phyloP scores from a whole-genome alignment of 495 filamentous ascomycete genomes.

The Aspergillus sparsus region DNA sequence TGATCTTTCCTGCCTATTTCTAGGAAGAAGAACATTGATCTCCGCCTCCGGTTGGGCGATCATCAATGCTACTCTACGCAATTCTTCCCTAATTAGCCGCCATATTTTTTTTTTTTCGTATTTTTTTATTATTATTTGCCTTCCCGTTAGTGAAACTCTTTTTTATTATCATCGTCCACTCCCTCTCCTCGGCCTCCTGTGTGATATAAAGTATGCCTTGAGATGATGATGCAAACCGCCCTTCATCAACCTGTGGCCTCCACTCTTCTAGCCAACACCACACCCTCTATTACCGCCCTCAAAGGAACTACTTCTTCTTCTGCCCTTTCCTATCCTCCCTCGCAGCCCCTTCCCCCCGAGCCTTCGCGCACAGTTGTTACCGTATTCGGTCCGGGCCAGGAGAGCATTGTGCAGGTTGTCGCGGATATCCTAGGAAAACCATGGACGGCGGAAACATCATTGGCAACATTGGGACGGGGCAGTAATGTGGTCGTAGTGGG shows the following conservation, averaged over 20 bases:
- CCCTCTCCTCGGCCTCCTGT: no score
- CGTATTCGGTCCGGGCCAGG: conserved; percentile 60
- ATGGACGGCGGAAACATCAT: conserved; percentile 54
- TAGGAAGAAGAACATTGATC: not conserved
- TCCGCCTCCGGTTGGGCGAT: conserved; percentile 8
- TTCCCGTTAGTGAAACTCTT: no score
- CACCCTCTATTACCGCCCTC: conserved; percentile 17
- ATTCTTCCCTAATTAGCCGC: conserved; percentile 14
- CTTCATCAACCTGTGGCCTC: conserved; percentile 40
- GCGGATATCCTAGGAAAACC: conserved; percentile 70
- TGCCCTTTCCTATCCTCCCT: conserved; percentile 12
- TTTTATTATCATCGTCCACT: no score
- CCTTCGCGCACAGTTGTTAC: conserved; percentile 51
- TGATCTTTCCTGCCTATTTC: not conserved
- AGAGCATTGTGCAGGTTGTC: conserved; percentile 65
- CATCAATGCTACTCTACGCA: conserved; percentile 21
- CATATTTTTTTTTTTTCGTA: not conserved
- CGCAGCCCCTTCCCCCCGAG: conserved; percentile 20
- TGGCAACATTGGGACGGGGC: conserved; percentile 49
- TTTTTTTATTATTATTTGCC: not conserved
- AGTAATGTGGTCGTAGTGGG: conserved; percentile 60
- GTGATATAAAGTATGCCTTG: conserved; percentile 28
- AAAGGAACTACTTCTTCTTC: conserved; percentile 16
- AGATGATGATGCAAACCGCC: conserved; percentile 49
- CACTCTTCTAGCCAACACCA: conserved; percentile 35